Conservation (phyloP, 352 stramenopile species). For the Plasmopara viticola region DNA sequence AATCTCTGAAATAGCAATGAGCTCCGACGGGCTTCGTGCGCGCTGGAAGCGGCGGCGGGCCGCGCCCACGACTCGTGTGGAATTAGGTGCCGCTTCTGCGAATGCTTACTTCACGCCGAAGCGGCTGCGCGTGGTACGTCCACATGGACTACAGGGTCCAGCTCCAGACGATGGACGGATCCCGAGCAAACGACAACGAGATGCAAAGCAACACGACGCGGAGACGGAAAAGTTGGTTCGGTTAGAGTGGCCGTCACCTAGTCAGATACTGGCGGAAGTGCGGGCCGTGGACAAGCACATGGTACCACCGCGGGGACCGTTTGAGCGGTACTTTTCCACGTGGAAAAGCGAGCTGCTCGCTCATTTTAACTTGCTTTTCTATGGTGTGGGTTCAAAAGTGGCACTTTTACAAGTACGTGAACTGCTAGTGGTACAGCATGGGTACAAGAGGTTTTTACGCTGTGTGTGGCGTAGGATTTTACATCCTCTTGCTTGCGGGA, state of each 20-base stretch:
- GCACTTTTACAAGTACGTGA: slow-evolving; percentile 35
- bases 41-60: slow-evolving; percentile 15
- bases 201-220: not conserved
- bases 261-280: slow-evolving; percentile 20
- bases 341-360: slow-evolving; percentile 45
- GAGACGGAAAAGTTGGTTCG: slow-evolving; percentile 5
- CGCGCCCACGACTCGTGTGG: slow-evolving; percentile 10
- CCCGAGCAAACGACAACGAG: slow-evolving; percentile 1
- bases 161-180: not conserved
- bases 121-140: slow-evolving; percentile 8
- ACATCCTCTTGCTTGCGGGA: slow-evolving; percentile 23
- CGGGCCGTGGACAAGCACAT: slow-evolving; percentile 16
- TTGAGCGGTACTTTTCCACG: slow-evolving; percentile 20
- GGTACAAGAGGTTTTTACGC: not conserved
- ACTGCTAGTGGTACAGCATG: not conserved
- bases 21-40: slow-evolving; percentile 14
- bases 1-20: slow-evolving; percentile 1
- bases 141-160: too few species aligned
- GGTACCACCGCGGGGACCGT: slow-evolving; percentile 4
- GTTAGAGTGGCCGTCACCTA: slow-evolving; percentile 18
- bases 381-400: slow-evolving; percentile 51
- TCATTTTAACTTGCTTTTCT: slow-evolving; percentile 49
- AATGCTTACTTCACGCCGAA: slow-evolving; percentile 41
- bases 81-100: slow-evolving; percentile 25
- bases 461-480: slow-evolving; percentile 30